These are phyloP conservation scores for Lactifluus pinguis DNA, from an alignment of 768 basidiomycete species.

Conservation along the genomic window DNA sequence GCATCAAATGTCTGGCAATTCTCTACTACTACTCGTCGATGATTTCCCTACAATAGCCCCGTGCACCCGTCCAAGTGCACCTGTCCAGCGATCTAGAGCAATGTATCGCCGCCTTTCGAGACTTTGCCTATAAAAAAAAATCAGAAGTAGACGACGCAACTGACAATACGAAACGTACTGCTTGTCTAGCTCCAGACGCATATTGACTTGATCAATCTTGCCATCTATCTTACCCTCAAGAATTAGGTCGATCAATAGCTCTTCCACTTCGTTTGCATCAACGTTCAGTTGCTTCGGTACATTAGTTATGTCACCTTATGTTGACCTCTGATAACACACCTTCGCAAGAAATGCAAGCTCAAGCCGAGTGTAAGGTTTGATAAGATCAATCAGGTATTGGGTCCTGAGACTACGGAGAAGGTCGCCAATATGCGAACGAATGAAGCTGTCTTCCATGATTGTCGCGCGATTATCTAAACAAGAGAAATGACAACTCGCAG, in stretches of 20 bases:
- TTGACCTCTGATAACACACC: conserved; percentile 32
- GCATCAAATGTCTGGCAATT: conserved; percentile 5
- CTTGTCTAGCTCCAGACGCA: conserved; percentile 83
- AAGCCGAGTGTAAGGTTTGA: conserved; percentile 93
- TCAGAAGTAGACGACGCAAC: conserved; percentile 5
- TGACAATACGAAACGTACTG: conserved; percentile 42
- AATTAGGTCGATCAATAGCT: conserved; percentile 86
- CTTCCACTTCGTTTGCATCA: conserved; percentile 85
- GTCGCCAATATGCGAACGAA: conserved; percentile 92
- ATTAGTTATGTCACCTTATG: neutral
- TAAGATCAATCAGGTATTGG: conserved; percentile 94
- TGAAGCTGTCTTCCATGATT: conserved; percentile 95
- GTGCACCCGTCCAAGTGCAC: conserved; percentile 71
- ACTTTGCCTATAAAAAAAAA: conserved; percentile 48
- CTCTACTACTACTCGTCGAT: conserved; percentile 24
- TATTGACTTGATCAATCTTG: conserved; percentile 92
- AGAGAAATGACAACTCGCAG: neutral
- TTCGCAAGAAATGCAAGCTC: conserved; percentile 91
- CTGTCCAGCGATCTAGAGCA: conserved; percentile 75
- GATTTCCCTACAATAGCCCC: conserved; percentile 68
- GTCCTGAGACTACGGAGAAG: conserved; percentile 89
- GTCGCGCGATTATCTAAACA: conserved; percentile 79
- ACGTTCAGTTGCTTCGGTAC: conserved; percentile 88
- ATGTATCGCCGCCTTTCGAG: conserved; percentile 81
- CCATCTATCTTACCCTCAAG: conserved; percentile 97